A percentile compares a stretch with the other conserved stretches of the same genome.
Conservation (phyloP, 2,329 filamentous ascomycete species). For the Alternaria sp. region DNA sequence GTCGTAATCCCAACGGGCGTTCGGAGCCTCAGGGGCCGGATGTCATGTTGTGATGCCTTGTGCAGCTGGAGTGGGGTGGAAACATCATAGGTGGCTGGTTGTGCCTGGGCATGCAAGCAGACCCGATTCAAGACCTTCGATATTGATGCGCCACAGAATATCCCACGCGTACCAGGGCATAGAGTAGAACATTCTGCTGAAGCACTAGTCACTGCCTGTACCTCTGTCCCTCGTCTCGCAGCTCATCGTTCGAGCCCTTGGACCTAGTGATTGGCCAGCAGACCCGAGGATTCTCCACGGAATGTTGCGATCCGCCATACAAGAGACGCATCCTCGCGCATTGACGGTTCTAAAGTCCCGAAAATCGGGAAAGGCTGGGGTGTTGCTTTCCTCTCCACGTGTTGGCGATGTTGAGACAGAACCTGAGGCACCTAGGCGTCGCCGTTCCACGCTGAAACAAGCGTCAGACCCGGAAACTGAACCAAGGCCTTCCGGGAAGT, state of each 20-base stretch:
- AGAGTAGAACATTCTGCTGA: background rate
- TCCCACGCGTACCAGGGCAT: constrained; percentile 5
- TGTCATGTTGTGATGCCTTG: constrained; percentile 12
- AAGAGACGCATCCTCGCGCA: constrained; percentile 6
- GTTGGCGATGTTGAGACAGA: constrained; percentile 22
- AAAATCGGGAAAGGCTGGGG: constrained; percentile 4
- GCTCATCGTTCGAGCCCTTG: constrained; percentile 14
- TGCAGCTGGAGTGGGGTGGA: constrained; percentile 14
- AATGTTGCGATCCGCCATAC: constrained; percentile 8
- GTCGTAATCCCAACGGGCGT: constrained; percentile 1
- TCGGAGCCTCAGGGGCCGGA: constrained; percentile 24
- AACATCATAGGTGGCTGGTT: constrained; percentile 18
- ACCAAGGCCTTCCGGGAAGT: background rate
- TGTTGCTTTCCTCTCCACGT: constrained; percentile 4
- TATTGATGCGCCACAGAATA: constrained; percentile 5
- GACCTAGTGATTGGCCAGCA: constrained; percentile 8
- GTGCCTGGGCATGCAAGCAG: constrained; percentile 14
- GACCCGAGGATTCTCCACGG: constrained; percentile 6
- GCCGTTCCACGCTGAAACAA: constrained; percentile 27
- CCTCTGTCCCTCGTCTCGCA: background rate
- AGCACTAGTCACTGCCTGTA: background rate
- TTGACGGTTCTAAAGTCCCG: constrained; percentile 7
- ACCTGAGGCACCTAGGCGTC: constrained; percentile 24
- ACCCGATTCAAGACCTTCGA: constrained; percentile 13
- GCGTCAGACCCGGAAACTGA: background rate